These are phyloP conservation scores for Aspergillus biplanus DNA, from an alignment of 495 filamentous ascomycete genomes.

Conservation along the genomic window DNA sequence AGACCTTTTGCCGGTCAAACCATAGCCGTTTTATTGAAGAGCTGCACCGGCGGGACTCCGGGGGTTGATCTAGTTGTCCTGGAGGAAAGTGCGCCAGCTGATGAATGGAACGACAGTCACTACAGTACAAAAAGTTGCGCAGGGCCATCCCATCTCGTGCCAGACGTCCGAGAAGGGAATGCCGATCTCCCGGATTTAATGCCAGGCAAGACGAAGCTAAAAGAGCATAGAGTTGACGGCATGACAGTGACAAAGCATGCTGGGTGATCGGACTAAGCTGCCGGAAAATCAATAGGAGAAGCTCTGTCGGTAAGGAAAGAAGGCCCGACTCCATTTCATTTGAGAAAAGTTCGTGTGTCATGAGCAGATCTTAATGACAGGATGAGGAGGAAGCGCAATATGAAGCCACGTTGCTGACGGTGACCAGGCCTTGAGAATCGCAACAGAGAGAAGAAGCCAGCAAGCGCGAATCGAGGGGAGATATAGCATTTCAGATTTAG, in stretches of 20 bases:
- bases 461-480: neutral
- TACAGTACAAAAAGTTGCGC: slow-evolving; percentile 2
- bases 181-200: neutral
- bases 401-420: neutral
- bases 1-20: neutral
- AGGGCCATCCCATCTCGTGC: slow-evolving; percentile 12
- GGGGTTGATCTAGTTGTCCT: neutral
- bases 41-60: slow-evolving; percentile 4
- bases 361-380: neutral
- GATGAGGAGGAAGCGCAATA: neutral
- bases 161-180: neutral
- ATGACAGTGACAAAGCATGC: slow-evolving; percentile 9
- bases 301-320: slow-evolving; percentile 8
- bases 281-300: slow-evolving; percentile 8
- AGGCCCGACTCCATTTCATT: slow-evolving; percentile 6
- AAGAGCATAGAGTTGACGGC: neutral
- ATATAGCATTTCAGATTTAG: neutral
- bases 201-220: slow-evolving; percentile 6
- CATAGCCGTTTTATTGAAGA: slow-evolving; percentile 2
- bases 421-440: too few relatives aligned
- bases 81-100: neutral
- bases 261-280: neutral
- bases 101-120: slow-evolving; percentile 8
- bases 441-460: neutral
- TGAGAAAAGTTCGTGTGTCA: neutral